Percentiles rank a stretch among this genome's conserved stretches.
Conservation (phyloP, 2,329 filamentous ascomycete species). For the Podosphaera xanthii region DNA sequence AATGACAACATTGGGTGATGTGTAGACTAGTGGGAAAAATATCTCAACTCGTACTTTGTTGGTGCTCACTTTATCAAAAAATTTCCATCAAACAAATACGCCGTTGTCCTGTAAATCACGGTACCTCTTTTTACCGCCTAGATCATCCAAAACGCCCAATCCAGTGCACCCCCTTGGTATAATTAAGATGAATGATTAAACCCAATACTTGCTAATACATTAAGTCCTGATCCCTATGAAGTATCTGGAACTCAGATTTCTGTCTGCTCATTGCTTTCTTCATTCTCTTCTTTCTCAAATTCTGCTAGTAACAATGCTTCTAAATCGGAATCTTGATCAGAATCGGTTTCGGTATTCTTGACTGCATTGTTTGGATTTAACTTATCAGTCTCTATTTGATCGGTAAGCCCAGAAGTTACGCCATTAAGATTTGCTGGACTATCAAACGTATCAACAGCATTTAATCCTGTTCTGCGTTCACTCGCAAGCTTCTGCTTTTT, state of each 20-base stretch:
- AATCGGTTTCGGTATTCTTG: neutral
- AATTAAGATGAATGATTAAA: neutral
- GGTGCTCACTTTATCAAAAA: neutral
- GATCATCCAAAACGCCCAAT: neutral
- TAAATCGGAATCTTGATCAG: constrained; percentile 25
- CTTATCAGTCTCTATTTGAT: constrained; percentile 21
- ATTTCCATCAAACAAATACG: neutral
- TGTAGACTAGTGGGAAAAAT: too few species aligned
- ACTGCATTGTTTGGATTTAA: neutral
- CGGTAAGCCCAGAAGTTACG: constrained; percentile 20
- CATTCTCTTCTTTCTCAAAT: constrained; percentile 18
- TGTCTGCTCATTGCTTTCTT: constrained; percentile 11
- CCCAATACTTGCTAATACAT: neutral
- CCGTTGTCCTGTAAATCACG: neutral
- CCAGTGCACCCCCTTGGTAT: neutral
- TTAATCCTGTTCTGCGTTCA: constrained; percentile 24
- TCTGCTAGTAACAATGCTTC: constrained; percentile 30
- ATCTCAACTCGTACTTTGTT: neutral
- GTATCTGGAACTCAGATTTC: neutral
- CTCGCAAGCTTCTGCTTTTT: constrained; percentile 29
- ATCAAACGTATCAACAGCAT: constrained; percentile 22
- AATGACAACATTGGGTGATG: too few species aligned
- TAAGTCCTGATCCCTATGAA: neutral
- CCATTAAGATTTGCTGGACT: constrained; percentile 17
- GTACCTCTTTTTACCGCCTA: neutral